Base-by-base conservation (phyloP, 2,329 filamentous ascomycete species). In the Pestalotiopsis sp. region DNA sequence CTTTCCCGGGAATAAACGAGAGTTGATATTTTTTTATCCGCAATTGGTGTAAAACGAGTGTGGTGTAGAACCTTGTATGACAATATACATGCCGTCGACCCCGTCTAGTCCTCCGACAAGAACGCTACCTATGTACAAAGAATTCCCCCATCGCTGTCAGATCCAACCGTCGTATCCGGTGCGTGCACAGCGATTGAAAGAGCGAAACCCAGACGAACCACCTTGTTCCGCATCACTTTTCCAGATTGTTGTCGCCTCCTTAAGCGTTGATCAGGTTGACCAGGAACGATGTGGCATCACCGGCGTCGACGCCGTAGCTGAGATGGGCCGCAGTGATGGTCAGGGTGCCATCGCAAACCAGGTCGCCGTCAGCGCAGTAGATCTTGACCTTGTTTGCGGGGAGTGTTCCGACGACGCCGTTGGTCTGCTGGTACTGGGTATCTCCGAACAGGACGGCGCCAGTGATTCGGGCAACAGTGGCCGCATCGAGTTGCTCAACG, bases 291-390 rank as follows among this genome's bases (percentile, higher is more conserved):
- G 64, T 39, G 17, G 64, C 61, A 13, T 67, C 68, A 6, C 67
- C 65, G 27, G 68, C 65, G 57, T 66, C 68, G 4, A 68, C 65
- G 57, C 61, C 66, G 69, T 85, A 85, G 2, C 73, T 75, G 57
- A 82, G 66, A 76, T 85, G 83, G 12, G 81, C 72, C 2, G 76
- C 77, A 45, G 81, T 71, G 13, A 81, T 76, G 69, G 81, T 76
- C 45, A 80, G 72, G 0, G 82, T 82, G 59, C 85, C 82, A 6
- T 74, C 67, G 68, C 86, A 88, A 13, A 89, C 85, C 14, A 82
- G 77, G 72, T 88, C 86, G 0, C 83, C 85, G 6, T 13, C n/a
- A 2, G 64, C 64, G 25, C 64, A 66, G 49, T 66, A 66, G 49
- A 66, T 66, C 64, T 66, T 66, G 64, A 65, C 57, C 57, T 59